Percentiles rank a stretch among this genome's conserved stretches.
Evolutionary conservation across 1,284 basidiomycete species (phyloP).

Genomic region (Ganoderma resinaceum): DNA sequence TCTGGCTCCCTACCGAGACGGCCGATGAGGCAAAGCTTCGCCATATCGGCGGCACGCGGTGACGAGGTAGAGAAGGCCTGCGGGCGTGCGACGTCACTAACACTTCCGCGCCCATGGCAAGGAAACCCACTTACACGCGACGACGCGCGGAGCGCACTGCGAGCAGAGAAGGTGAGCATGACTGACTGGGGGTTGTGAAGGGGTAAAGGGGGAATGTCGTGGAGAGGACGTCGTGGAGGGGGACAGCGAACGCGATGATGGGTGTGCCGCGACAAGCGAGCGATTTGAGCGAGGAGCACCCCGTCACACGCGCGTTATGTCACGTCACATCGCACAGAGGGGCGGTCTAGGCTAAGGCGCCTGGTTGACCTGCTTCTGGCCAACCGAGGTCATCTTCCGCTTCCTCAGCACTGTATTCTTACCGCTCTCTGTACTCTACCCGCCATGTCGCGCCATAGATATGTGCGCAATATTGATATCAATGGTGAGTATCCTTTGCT

Average conservation of each 20-base stretch:
- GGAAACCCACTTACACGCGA: constrained; percentile 52
- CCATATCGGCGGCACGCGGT: constrained; percentile 62
- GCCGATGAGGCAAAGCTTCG: constrained; percentile 81
- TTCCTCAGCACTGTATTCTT: constrained; percentile 12
- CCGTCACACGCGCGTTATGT: constrained; percentile 24
- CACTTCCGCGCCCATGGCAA: neutral
- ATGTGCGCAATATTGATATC: constrained; percentile 89
- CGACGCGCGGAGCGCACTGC: constrained; percentile 48
- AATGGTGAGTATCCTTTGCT: constrained; percentile 59
- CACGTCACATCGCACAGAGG: constrained; percentile 17
- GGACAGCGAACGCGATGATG: neutral
- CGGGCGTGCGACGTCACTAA: neutral
- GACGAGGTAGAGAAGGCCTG: constrained; percentile 76
- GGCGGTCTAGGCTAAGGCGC: neutral
- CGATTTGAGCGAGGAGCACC: neutral
- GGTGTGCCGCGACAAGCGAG: neutral
- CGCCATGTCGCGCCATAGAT: constrained; percentile 88
- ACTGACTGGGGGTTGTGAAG: constrained; percentile 10
- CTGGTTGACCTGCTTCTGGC: constrained; percentile 3
- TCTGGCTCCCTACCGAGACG: constrained; percentile 76
- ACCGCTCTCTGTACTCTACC: constrained; percentile 23
- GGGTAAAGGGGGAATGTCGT: constrained; percentile 6
- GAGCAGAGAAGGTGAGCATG: constrained; percentile 59
- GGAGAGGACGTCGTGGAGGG: neutral
- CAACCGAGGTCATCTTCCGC: neutral